Base-by-base conservation (phyloP, 305 asterid genomes). In the Nicotiana rustica region DNA sequence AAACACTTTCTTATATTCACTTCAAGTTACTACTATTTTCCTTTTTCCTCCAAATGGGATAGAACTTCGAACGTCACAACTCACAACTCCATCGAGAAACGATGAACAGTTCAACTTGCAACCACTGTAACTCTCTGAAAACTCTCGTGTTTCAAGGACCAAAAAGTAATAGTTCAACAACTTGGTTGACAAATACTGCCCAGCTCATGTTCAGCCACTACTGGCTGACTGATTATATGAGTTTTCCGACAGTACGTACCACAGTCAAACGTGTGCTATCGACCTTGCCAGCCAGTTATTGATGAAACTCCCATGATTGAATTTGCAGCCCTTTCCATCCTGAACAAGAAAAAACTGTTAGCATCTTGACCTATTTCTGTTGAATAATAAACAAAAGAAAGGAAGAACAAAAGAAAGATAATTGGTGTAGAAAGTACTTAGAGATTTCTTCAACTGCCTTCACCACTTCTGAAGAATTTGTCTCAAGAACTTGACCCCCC, bases 401-500 rank as follows among this genome's bases (percentile, higher is more conserved):
- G 41, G 8, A 38, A 38, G 47, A 38, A 38, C 6, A 18, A 35
- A 77, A 33, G 65, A 29, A 64, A 61, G 82, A 57, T 77, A 21
- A 84, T 60, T 81, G 56, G 83, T 47, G 84, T 69, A 83, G 86
- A 84, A 75, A 71, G 82, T 84, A 90, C 98, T 87, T 94, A n/a
- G 96, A 89, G 83, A 93, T 93, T 88, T 92, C 97, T 82, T 93
- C 95, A 76, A 92, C 94, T 4, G 95, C 95, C 88, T 86, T 92
- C 65, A 92, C 93, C 44, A 94, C 91, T 88, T 93, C 97, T 15
- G 95, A 87, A 77, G 93, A 87, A 84, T 88, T 94, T 19, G 97
- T 96, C 86, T 94, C 99, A 62, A 96, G 92, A 83, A 94, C 98
- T 89, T 96, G 97, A 83, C 99, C 99, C 38, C 98, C 99, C 88